Evolutionary conservation across 306 rosid genomes (phyloP).

Genomic region (Glycine tomentella): DNA sequence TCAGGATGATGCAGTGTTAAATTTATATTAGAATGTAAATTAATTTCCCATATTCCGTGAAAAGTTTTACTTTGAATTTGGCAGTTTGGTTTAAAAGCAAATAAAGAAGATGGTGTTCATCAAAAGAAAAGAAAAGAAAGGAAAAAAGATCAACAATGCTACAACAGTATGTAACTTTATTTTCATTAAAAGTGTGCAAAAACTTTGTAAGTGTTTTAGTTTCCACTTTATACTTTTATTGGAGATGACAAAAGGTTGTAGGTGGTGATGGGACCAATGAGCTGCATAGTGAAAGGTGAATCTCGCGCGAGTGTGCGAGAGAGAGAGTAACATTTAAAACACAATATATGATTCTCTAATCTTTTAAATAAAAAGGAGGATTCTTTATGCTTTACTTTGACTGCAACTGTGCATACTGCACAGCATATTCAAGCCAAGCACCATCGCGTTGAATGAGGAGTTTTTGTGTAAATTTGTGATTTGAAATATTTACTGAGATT

Average conservation of each 20-base stretch:
- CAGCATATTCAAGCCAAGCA: neutral
- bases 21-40: neutral
- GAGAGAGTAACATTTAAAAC: slow-evolving; percentile 35
- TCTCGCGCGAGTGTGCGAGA: neutral
- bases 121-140: slow-evolving; percentile 12
- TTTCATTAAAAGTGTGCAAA: slow-evolving; percentile 51
- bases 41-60: neutral
- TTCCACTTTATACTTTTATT: slow-evolving; percentile 55
- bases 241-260: slow-evolving; percentile 62
- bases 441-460: neutral
- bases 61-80: neutral
- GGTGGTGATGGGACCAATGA: slow-evolving; percentile 58
- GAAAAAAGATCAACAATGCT: neutral
- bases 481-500: neutral
- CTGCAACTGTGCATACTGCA: slow-evolving; percentile 15
- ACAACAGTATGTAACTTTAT: slow-evolving; percentile 45
- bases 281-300: slow-evolving; percentile 39
- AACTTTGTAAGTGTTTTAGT: slow-evolving; percentile 42
- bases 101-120: slow-evolving; percentile 31
- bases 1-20: neutral
- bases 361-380: neutral
- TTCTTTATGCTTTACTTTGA: slow-evolving; percentile 44
- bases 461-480: neutral
- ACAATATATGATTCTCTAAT: slow-evolving; percentile 9
- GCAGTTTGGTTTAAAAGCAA: slow-evolving; percentile 27